Evolutionary conservation across 169 alveolate species (phyloP).

Genomic region (Haemoproteus tartakovskyi): DNA sequence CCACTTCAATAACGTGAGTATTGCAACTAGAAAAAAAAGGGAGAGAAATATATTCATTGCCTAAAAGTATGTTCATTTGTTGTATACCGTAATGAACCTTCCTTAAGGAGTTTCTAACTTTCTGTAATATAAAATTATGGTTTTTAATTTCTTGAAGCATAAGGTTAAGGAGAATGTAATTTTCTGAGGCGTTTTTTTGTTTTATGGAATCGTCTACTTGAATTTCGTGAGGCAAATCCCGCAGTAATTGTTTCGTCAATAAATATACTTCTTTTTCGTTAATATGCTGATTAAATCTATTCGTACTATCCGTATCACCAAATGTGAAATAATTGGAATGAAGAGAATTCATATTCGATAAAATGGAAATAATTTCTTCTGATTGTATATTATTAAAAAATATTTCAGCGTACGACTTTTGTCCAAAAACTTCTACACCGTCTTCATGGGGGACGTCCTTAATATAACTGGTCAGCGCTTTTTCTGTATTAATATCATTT

Average conservation of each 20-base stretch:
- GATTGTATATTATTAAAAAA: conserved; percentile 25
- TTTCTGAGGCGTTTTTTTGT: conserved; percentile 19
- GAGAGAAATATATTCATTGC: background rate
- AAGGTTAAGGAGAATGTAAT: conserved; percentile 34
- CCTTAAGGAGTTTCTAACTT: conserved; percentile 22
- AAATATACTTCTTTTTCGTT: conserved; percentile 48
- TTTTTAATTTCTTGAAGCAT: conserved; percentile 45
- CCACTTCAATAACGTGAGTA: too few species aligned
- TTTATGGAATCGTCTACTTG: conserved; percentile 34
- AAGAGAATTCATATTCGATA: conserved; percentile 23
- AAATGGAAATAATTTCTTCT: conserved; percentile 36
- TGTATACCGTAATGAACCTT: conserved; percentile 62
- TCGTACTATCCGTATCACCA: conserved; percentile 2
- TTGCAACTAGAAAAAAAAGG: background rate
- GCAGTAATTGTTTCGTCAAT: conserved; percentile 23
- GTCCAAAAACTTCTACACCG: conserved; percentile 54
- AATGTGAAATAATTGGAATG: conserved; percentile 34
- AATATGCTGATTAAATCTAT: too few species aligned
- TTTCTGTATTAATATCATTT: conserved; percentile 32
- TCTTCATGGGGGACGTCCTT: conserved; percentile 65
- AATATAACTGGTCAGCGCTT: conserved; percentile 23
- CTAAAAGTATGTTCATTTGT: too few species aligned
- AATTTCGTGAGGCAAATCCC: conserved; percentile 50
- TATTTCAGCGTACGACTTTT: conserved; percentile 50
- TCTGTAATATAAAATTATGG: conserved; percentile 19